Evolutionary conservation across 2,329 filamentous ascomycete genomes (phyloP).

Genomic region (Tolypocladium endophyticum): DNA sequence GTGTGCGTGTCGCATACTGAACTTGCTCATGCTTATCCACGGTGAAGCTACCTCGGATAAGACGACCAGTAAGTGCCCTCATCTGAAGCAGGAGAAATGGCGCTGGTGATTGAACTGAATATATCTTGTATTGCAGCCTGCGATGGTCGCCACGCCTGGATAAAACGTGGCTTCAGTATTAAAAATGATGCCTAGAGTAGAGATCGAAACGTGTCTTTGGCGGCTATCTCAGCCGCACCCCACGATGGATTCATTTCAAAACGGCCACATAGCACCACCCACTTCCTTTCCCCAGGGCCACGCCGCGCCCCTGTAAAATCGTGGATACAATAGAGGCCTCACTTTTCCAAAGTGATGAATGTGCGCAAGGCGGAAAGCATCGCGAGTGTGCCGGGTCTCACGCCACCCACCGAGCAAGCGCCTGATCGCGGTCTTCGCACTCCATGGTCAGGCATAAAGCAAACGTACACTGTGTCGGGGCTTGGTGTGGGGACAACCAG

Average conservation of each 20-base stretch:
- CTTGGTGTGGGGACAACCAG: not conserved
- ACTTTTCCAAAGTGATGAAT: not conserved
- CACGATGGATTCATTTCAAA: not conserved
- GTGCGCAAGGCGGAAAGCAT: not conserved
- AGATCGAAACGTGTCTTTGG: not conserved
- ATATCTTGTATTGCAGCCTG: not conserved
- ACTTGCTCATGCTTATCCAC: not conserved
- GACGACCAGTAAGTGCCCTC: not conserved
- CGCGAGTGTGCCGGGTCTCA: not conserved
- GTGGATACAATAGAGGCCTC: not conserved
- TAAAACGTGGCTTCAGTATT: not conserved
- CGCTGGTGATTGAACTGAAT: not conserved
- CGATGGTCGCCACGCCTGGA: not conserved
- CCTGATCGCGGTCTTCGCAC: not conserved
- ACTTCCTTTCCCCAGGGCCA: not conserved
- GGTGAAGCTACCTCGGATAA: not conserved
- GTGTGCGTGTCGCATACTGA: not conserved
- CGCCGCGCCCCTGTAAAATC: too few species aligned
- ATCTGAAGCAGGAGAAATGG: not conserved
- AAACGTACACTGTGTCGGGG: not conserved
- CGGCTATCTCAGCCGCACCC: not conserved
- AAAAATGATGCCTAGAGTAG: not conserved
- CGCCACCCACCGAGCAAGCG: not conserved
- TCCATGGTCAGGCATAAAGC: not conserved
- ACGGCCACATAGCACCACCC: not conserved